These are phyloP conservation scores for Micractinium sp. DNA, from an alignment of 139 green algal genomes.

Conservation along the genomic window DNA sequence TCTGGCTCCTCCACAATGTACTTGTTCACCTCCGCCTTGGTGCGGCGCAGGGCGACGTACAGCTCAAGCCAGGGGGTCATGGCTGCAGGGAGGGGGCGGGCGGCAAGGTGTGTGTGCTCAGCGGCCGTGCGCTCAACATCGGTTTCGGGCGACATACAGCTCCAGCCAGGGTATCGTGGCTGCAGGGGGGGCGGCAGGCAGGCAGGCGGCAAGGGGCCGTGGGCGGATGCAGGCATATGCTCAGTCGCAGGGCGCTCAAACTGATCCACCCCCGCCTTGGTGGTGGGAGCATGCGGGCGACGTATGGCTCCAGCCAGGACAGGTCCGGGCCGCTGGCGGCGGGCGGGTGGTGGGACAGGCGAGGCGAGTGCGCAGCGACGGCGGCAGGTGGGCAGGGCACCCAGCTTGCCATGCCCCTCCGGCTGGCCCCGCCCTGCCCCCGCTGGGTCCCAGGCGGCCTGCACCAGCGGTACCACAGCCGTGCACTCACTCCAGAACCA, in stretches of 20 bases:
- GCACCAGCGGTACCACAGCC: too few species aligned
- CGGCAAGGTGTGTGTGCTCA: neutral
- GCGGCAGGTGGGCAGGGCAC: neutral
- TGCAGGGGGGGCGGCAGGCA: neutral
- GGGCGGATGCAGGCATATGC: too few species aligned
- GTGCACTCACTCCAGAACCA: too few species aligned
- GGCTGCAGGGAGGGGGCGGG: slow-evolving; percentile 8
- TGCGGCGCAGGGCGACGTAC: slow-evolving; percentile 45
- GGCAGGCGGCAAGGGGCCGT: neutral
- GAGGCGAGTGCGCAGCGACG: too few species aligned
- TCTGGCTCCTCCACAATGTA: slow-evolving; percentile 50
- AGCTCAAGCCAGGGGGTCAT: slow-evolving; percentile 53
- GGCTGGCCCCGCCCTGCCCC: neutral
- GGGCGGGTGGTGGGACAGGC: neutral
- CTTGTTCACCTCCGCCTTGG: slow-evolving; percentile 40
- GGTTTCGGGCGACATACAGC: slow-evolving; percentile 35
- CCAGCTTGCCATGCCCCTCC: slow-evolving; percentile 1
- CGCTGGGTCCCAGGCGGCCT: too few species aligned
- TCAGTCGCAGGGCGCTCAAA: too few species aligned
- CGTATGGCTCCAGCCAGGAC: too few species aligned
- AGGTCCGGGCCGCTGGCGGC: neutral
- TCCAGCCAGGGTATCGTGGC: slow-evolving; percentile 51
- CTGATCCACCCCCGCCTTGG: too few species aligned
- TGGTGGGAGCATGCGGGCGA: too few species aligned
- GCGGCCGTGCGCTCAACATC: too few species aligned